Base-by-base conservation (phyloP, 345 rosid species). In the Pelargonium nanum region DNA sequence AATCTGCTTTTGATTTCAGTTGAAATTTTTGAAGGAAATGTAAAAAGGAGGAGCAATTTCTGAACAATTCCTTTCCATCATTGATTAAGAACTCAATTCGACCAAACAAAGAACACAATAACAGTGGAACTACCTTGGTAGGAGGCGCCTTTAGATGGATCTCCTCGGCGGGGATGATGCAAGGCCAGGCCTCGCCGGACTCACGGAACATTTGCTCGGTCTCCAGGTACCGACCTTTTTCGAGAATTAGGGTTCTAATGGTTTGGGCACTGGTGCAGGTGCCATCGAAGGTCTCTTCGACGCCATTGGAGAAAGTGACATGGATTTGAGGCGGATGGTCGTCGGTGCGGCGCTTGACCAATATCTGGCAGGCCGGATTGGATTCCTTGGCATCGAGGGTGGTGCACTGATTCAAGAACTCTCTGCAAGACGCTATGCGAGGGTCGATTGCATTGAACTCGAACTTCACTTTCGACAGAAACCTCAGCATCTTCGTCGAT, bases 121-220 rank as follows among this genome's bases (percentile, higher is more conserved):
- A 51, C 23, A 26, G 20, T 26, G 4, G 22, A 68, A 73, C 57
- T 15, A 92, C 97, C 97, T 92, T 87, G 61, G 84, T 80, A 59
- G 86, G 89, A 22, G 93, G 93, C 56, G 84, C 79, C 6, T 74
- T 73, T 69, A 72, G 80, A 40, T 51, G 82, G 65, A 89, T 72
- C 73, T 92, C 98, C 61, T 76, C 89, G 1, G 78, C 94, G 10
- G 97, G 97, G 51, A 89, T 87, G 17, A 84, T 32, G 28, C 87
- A 89, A 22, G 94, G 97, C 96, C 97, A 89, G 50, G 85, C 81
- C 79, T 84, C 94, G 0, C 97, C 94, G 5, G 96, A 89, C 60
- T 92, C 94, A 9, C 88, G 88, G 73, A 89, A 92, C 97, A 87
- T 87, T 65, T 85, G 97, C 83, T 92, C 88, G 1, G 89, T 87